Evolutionary conservation across 192 early-diverging fungal species (phyloP).

Genomic region (Glomus cerebriforme): DNA sequence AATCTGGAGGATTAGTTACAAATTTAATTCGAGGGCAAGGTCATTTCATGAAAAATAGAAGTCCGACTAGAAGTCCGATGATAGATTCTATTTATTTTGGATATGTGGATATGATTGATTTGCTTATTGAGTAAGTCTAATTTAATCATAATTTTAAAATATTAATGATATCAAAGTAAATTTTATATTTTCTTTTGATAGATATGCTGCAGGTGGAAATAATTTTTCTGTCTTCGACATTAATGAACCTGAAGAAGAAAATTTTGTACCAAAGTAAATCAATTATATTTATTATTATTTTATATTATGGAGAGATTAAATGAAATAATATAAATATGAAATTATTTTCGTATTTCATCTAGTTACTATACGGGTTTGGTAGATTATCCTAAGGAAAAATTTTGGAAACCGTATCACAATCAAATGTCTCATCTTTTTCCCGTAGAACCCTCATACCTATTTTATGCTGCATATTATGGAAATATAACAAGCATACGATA

Average conservation of each 20-base stretch:
- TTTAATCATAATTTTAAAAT: neutral
- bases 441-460: neutral
- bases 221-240: constrained; percentile 14
- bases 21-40: neutral
- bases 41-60: no score
- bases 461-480: constrained; percentile 5
- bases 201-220: constrained; percentile 21
- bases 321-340: no score
- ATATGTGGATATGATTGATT: constrained; percentile 5
- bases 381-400: neutral
- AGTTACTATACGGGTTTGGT: constrained; percentile 9
- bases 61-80: no score
- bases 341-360: no score
- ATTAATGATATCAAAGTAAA: no score
- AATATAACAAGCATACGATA: neutral
- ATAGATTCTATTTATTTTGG: neutral
- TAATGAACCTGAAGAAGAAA: neutral
- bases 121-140: constrained; percentile 11
- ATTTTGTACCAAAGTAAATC: neutral
- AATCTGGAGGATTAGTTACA: neutral
- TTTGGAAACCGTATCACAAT: no score
- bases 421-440: neutral
- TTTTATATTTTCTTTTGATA: neutral
- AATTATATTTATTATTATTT: neutral
- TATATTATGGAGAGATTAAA: neutral